Conservation (phyloP, 164 flowering plant species). For the Houttuynia cordata region DNA sequence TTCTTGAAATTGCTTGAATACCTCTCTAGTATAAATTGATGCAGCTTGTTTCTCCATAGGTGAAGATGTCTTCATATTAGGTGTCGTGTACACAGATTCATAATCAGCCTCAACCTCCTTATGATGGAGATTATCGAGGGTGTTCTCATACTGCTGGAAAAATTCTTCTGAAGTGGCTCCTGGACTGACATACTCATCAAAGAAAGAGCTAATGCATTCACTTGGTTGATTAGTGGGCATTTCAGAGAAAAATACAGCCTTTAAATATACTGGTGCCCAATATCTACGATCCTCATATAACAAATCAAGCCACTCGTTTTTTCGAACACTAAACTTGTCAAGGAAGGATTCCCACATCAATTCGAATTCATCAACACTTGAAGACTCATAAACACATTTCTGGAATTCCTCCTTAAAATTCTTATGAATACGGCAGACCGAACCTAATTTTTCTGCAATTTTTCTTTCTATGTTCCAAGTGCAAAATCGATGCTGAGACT, state of each 20-base stretch:
- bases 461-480: constrained; percentile 55
- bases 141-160: constrained; percentile 2
- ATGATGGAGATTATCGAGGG: constrained; percentile 1
- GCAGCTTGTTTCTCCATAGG: constrained; percentile 95
- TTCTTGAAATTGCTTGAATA: constrained; percentile 72
- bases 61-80: constrained; percentile 62
- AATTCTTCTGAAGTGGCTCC: constrained; percentile 41
- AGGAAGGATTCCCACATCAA: constrained; percentile 6
- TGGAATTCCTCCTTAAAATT: constrained; percentile 17
- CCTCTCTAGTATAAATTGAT: constrained; percentile 46
- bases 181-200: constrained; percentile 64
- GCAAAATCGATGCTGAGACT: constrained; percentile 44
- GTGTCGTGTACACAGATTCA: constrained; percentile 18
- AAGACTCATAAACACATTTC: constrained; percentile 1
- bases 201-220: constrained; percentile 34
- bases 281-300: constrained; percentile 36
- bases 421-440: constrained; percentile 32
- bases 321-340: constrained; percentile 39
- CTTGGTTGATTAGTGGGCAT: constrained; percentile 28
- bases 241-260: constrained; percentile 49
- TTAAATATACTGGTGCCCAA: constrained; percentile 54
- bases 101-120: constrained; percentile 5
- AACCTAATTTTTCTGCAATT: constrained; percentile 46
- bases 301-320: constrained; percentile 52
- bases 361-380: neutral